Base-by-base conservation (phyloP, 257 asterid species). In the Solanum clarkiae region DNA sequence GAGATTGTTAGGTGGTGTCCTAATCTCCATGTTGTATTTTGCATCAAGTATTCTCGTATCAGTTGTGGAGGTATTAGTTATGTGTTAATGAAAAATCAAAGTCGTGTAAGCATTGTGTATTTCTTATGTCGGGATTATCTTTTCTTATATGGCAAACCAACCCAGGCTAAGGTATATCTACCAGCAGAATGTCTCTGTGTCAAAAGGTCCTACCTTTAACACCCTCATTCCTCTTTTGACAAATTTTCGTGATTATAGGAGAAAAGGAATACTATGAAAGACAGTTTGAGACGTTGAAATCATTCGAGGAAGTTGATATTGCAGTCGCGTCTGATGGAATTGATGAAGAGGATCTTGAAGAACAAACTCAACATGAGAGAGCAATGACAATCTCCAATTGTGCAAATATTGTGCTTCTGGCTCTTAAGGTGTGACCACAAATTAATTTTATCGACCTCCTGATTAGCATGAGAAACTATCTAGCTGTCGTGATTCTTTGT, bases 361-460 rank as follows among this genome's bases (percentile, higher is more conserved):
- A 95, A 86, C 94, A 88, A 88, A 88, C 86, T 22, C 93, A 92
- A 69, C 93, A 96, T 3, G 98, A 96, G 92, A 89, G 91, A 88
- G 99, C 99, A 45, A 96, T 96, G 99, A 93, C 18, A 87, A 92
- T 94, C 53, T 96, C 99, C 32, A 96, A 95, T 74, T 94, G 87
- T 86, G 94, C 97, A 22, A 96, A 96, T 83, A 20, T 95, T 86
- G 29, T 95, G 44, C 93, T 96, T 36, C 92, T 96, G 84, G 92
- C 89, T 42, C 90, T 95, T 20, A 96, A 95, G 98, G 98, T 94
- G 99, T 93, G 79, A 89, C 82, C 44, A 51, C 15, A 77, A 49
- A 14, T 49, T 77, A 53, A 47, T 15, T 10, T 53, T 24, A 10
- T 53, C 40, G 13, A 51, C 51, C 47, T 77, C 24, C 9, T 51